Evolutionary conservation across 129 eudicot genomes (phyloP), one percentile per base, ranked within the genome.

Genomic region (Helichrysum umbraculigerum): DNA sequence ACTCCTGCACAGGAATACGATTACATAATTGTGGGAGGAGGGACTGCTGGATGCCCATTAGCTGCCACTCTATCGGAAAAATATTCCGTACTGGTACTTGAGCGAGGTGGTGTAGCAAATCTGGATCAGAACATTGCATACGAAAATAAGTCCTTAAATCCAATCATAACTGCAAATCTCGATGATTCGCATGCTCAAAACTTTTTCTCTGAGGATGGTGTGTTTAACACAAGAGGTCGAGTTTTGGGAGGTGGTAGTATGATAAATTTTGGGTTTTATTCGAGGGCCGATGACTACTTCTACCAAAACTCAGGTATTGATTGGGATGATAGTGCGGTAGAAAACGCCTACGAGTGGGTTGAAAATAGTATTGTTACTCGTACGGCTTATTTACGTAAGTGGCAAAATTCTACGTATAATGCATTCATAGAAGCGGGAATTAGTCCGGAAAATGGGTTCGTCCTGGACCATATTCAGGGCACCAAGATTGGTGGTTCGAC

Each of bases 191-290:
- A 20, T 11, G 67, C 67, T 28, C 35, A 62, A 62, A 62, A 12
- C 28, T 62, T 62, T 28, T 61, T 22, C 39, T 62, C 67, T 0
- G 19, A 62, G 19, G 67, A 62, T 62, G 67, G 67, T 28, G 67
- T 62, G 15, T 28, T 30, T 15, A 62, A 21, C n/a, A 12, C 39
- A 62, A 62, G 67, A 28, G 67, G 67, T 15, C 15, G 67, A 7
- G 67, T 28, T 30, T 62, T 62, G 34, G 67, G 67, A 62, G 67
- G 67, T 15, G 67, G 67, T 62, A 62, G 67, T 29, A 62, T 62
- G 67, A 15, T 62, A 10, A 62, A 62, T 62, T 62, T 62, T 28
- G 67, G 67, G 67, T 62, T 62, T 28, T 62, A 62, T 62, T 62
- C 67, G 34, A 62, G 67, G 28, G 67, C 19, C 37, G 67, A 62